Base-by-base conservation (phyloP, 257 asterid genomes). In the Catharanthus roseus region DNA sequence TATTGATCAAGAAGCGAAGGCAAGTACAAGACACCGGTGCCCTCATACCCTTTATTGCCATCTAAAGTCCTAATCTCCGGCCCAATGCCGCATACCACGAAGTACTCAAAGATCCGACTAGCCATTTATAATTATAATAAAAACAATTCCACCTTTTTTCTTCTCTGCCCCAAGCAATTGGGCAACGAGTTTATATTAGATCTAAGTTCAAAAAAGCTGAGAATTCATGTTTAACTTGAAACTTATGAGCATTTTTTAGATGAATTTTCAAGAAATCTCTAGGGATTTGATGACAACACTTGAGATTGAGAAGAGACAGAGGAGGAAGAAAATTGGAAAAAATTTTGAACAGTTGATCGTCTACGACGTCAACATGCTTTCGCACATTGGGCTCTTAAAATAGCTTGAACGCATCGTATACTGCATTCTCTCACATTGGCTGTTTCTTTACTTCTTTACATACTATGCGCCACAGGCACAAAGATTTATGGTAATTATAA, bases 21-120 rank as follows among this genome's bases (percentile, higher is more conserved):
- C 79, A 88, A 69, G 81, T 91, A 91, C 89, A 88, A 71, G 55
- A 72, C 64, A 71, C 81, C 83, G 28, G 78, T 73, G 57, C 97
- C 97, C 58, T 88, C 90, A 86, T 75, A 91, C 15, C 97, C 96
- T 54, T 83, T 82, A 68, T 78, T 78, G 19, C 90, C 95, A 16
- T 89, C 97, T 0, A 89, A 81, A 34, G 97, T 88, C 19, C 96
- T 92, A 80, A 91, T 87, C 84, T 91, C 97, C 51, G 96, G 95
- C 23, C 96, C 96, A 41, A 91, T 73, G 28, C 97, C 97, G 77
- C 97, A 91, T 41, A 89, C 96, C 39, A 91, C 96, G 74, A 91
- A 89, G 84, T 91, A 91, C 82, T 91, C 97, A 71, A 91, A 91
- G 80, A 91, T 80, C 78, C 85, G 86, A 54, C 31, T 55, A 31